Evolutionary conservation across 768 basidiomycete species (phyloP), one percentile per base, ranked within the genome.

Genomic region (Hirschioporus abietinus): DNA sequence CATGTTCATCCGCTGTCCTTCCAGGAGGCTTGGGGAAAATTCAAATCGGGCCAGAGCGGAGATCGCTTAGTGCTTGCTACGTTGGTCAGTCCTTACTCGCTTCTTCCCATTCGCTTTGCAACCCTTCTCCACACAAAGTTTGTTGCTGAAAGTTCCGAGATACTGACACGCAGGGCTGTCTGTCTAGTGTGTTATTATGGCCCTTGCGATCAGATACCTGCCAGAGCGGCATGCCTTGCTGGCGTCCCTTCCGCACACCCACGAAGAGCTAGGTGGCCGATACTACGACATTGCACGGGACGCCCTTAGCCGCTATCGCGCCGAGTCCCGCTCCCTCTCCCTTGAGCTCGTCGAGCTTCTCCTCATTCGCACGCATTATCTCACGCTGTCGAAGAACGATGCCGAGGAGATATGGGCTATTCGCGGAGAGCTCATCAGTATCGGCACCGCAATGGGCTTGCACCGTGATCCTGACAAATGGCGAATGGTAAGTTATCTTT

Each of bases 381-480:
- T 91, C 68, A 88, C 86, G 0, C 83, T 91, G 65, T 81, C 84
- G 3, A 93, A 91, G 72, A 86, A 84, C 0, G 90, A 93, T 71
- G 85, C 86, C 58, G 92, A 94, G 76, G 90, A 92, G 74, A 86
- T 92, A 27, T 94, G 92, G 92, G 78, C 83, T 42, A 82, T 91
- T 36, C 80, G 86, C 25, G 90, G 90, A 1, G 90, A 92, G 71
- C 79, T 93, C 18, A 78, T 92, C 35, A 86, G 86, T 26, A 88
- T 92, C 67, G 90, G 83, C 7, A 88, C 86, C 69, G 92, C 92
- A 17, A 88, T 94, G 87, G 92, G 92, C 12, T 78, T 94, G 9
- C 92, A 94, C 76, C 86, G 93, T 25, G 92, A 94, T 76, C 92
- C 92, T n/a, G 87, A 84, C 60, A 87, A 88, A 73, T 92, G 87